Evolutionary conservation across 345 rosid species (phyloP).

Genomic region (Anacardium occidentale): DNA sequence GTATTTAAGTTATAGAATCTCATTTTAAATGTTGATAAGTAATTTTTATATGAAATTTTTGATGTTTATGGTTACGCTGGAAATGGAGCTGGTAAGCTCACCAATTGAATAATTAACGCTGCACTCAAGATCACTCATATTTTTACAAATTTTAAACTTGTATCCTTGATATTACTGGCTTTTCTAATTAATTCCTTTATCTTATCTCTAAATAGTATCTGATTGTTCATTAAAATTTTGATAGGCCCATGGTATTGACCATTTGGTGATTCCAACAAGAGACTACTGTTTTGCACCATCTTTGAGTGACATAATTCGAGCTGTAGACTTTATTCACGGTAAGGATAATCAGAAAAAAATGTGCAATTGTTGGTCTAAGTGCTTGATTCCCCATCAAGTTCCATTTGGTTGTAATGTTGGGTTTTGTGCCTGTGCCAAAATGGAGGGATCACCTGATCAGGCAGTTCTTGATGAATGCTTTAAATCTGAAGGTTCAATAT

Average conservation of each 20-base stretch:
- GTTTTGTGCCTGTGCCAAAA: neutral
- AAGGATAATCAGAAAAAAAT: constrained; percentile 22
- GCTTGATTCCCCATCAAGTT: neutral
- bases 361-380: neutral
- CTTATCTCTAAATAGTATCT: neutral
- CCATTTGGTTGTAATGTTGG: neutral
- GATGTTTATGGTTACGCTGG: neutral
- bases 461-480: neutral
- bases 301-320: constrained; percentile 68
- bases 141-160: neutral
- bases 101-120: neutral
- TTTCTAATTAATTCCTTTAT: neutral
- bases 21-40: neutral
- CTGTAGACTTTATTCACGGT: constrained; percentile 86
- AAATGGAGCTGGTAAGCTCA: neutral
- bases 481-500: neutral
- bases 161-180: neutral
- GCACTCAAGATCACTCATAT: neutral
- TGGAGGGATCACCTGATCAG: neutral
- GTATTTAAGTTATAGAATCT: neutral
- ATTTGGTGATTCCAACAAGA: constrained; percentile 93
- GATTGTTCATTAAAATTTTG: constrained; percentile 22
- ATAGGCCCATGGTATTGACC: constrained; percentile 76
- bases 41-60: neutral
- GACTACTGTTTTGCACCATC: constrained; percentile 98